phyloP scores from a whole-genome alignment of 2,329 filamentous ascomycete species.

The Fusarium aywerte region DNA sequence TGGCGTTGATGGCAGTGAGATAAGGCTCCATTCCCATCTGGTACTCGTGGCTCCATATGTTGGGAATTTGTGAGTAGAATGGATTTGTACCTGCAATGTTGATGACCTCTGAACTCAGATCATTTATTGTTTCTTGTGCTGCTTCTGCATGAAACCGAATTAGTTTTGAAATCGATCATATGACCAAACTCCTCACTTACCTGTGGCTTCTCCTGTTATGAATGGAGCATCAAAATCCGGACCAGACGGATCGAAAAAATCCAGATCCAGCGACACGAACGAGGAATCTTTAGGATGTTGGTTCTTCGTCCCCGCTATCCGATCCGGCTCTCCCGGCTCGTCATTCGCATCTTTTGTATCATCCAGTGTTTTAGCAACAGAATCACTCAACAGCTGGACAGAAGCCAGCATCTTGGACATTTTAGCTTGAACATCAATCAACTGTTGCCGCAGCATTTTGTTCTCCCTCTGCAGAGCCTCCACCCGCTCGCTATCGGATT shows the following conservation, averaged over 20 bases:
- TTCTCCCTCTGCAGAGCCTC: slow-evolving; percentile 45
- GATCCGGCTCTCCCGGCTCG: background rate
- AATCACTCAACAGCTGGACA: slow-evolving; percentile 42
- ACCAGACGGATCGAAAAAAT: slow-evolving; percentile 5
- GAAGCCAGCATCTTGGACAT: slow-evolving; percentile 42
- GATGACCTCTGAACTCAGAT: slow-evolving; percentile 8
- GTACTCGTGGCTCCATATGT: slow-evolving; percentile 49
- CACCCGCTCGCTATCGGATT: slow-evolving; percentile 41
- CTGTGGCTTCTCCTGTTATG: no score
- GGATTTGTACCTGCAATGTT: slow-evolving; percentile 24
- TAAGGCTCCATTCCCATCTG: slow-evolving; percentile 48
- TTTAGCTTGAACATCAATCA: slow-evolving; percentile 47
- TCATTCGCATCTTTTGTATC: background rate
- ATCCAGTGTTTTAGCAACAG: slow-evolving; percentile 44
- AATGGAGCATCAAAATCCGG: slow-evolving; percentile 18
- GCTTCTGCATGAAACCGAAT: background rate
- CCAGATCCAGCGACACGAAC: background rate
- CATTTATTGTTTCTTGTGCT: background rate
- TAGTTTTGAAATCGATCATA: rapidly evolving
- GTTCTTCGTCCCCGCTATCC: rapidly evolving
- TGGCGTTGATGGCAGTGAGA: slow-evolving; percentile 41
- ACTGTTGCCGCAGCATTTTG: slow-evolving; percentile 39
- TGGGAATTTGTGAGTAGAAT: slow-evolving; percentile 44
- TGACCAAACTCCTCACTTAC: background rate
- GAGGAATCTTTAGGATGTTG: background rate